Evolutionary conservation across 148 eudicot species (phyloP).

Genomic region (Persicaria tinctoria): DNA sequence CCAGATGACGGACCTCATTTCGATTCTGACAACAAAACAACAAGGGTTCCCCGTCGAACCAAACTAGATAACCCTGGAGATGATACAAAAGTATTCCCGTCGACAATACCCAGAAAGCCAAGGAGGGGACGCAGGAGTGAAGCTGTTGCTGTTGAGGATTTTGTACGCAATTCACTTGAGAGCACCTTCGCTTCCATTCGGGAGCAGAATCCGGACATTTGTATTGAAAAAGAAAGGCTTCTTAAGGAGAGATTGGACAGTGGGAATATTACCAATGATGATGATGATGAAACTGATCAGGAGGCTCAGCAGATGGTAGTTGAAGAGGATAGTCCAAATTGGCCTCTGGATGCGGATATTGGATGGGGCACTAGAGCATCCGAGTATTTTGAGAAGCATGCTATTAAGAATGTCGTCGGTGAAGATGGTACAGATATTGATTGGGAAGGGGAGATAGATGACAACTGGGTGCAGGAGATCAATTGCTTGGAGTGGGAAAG

Average conservation of each 20-base stretch:
- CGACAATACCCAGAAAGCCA: constrained; percentile 55
- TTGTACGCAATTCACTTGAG: constrained; percentile 47
- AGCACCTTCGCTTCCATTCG: constrained; percentile 60
- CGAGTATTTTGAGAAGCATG: constrained; percentile 68
- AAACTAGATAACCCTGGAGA: constrained; percentile 28
- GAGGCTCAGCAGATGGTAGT: constrained; percentile 45
- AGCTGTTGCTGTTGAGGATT: constrained; percentile 85
- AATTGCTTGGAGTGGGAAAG: constrained; percentile 97
- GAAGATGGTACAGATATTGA: constrained; percentile 85
- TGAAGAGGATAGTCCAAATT: constrained; percentile 69
- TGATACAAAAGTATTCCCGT: constrained; percentile 20
- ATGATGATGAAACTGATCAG: constrained; percentile 17
- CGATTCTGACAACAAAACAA: constrained; percentile 23
- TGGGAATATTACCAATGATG: constrained; percentile 15
- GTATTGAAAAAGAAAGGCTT: constrained; percentile 33
- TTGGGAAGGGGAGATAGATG: constrained; percentile 95
- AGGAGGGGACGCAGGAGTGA: constrained; percentile 87
- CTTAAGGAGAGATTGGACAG: constrained; percentile 38
- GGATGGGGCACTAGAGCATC: constrained; percentile 97
- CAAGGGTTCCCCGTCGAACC: constrained; percentile 21
- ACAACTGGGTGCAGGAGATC: constrained; percentile 81
- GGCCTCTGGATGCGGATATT: constrained; percentile 93
- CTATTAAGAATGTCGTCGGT: constrained; percentile 77
- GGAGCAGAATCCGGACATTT: constrained; percentile 52
- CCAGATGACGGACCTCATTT: constrained; percentile 22